Conservation (phyloP, 768 basidiomycete genomes). For the Heimioporus sp. region DNA sequence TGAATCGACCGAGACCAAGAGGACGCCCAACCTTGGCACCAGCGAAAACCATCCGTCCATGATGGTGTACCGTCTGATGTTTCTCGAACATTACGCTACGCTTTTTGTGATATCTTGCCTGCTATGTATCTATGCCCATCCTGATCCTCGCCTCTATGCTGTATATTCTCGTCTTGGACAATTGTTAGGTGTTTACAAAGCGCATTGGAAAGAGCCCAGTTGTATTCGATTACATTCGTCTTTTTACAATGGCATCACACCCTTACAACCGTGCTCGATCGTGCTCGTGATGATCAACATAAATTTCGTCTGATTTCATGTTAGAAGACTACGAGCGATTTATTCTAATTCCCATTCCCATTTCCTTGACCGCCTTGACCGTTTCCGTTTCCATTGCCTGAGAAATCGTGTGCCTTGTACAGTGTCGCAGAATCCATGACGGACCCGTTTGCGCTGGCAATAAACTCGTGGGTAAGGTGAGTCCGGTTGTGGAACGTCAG, state of each 20-base stretch:
- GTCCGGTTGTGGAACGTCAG: constrained; percentile 30
- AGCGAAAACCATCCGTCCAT: constrained; percentile 25
- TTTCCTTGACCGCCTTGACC: too few relatives aligned
- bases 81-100: neutral
- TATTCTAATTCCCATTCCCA: too few relatives aligned
- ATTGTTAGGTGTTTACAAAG: neutral
- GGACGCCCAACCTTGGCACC: constrained; percentile 39
- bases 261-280: too few relatives aligned
- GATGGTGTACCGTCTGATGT: neutral
- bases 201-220: neutral
- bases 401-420: constrained; percentile 23
- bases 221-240: neutral
- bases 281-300: too few relatives aligned
- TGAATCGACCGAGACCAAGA: constrained; percentile 46
- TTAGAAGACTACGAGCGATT: too few relatives aligned
- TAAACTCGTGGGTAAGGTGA: constrained; percentile 29
- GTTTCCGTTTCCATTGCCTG: constrained; percentile 20
- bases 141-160: constrained; percentile 23
- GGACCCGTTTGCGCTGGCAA: constrained; percentile 28
- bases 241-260: constrained; percentile 2
- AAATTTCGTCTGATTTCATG: too few relatives aligned
- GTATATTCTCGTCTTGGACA: constrained; percentile 10
- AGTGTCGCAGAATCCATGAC: constrained; percentile 22
- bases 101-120: neutral
- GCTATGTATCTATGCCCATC: constrained; percentile 34